Percentiles rank a stretch among this genome's conserved stretches.
These are phyloP conservation scores for Zymoseptoria brevis DNA, from an alignment of 2,329 filamentous ascomycete genomes.

Conservation along the genomic window DNA sequence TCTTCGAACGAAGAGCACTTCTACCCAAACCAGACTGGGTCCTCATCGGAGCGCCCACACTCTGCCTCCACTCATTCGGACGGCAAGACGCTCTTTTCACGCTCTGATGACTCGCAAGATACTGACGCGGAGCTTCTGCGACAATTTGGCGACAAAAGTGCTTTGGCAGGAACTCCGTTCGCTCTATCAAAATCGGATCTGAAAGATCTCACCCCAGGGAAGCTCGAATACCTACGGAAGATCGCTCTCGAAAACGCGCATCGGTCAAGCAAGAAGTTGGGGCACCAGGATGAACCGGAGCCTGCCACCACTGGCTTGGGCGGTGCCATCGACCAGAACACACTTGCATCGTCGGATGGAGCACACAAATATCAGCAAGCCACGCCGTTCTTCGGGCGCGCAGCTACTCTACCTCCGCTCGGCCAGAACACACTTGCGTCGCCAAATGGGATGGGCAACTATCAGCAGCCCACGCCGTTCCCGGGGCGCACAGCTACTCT, in stretches of 20 bases:
- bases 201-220: background rate
- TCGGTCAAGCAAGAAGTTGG: background rate
- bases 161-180: background rate
- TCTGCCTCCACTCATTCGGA: background rate
- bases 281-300: too few species aligned
- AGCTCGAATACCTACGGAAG: background rate
- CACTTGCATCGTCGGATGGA: background rate
- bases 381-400: background rate
- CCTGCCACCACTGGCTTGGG: background rate
- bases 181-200: background rate
- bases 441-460: too few species aligned
- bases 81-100: background rate
- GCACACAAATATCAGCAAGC: background rate
- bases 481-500: background rate
- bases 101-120: background rate
- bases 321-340: background rate
- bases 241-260: background rate
- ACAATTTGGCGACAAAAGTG: background rate
- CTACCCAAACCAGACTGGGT: too few species aligned
- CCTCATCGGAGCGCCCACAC: background rate
- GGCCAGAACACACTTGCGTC: too few species aligned
- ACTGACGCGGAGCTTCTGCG: background rate
- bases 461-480: too few species aligned
- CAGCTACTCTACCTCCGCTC: background rate
- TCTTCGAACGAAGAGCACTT: too few species aligned